Evolutionary conservation across 306 rosid genomes (phyloP).

Genomic region (Calophaca sinica): DNA sequence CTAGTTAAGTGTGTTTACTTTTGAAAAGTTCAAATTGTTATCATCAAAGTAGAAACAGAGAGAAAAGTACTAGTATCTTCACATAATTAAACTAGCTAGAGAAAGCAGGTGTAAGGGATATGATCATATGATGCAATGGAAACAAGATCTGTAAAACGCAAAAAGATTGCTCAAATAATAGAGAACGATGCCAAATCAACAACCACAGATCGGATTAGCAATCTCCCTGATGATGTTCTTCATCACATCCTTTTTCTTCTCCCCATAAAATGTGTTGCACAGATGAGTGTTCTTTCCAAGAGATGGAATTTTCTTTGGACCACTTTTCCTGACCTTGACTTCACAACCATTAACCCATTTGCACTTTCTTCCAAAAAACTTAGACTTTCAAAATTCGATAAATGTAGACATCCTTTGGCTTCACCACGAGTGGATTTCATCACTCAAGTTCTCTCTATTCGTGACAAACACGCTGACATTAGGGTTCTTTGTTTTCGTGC

Average conservation of each 20-base stretch:
- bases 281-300: slow-evolving; percentile 65
- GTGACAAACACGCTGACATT: slow-evolving; percentile 61
- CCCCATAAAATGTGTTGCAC: slow-evolving; percentile 72
- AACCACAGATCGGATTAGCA: slow-evolving; percentile 63
- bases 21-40: slow-evolving; percentile 69
- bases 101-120: neutral
- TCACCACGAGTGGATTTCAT: slow-evolving; percentile 53
- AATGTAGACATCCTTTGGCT: slow-evolving; percentile 5
- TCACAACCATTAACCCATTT: slow-evolving; percentile 56
- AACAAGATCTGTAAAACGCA: slow-evolving; percentile 68
- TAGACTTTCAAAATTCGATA: slow-evolving; percentile 25
- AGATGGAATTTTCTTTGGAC: slow-evolving; percentile 75
- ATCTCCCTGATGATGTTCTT: slow-evolving; percentile 80
- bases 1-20: slow-evolving; percentile 41
- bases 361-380: slow-evolving; percentile 11
- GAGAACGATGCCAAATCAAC: slow-evolving; percentile 10
- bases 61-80: neutral
- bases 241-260: slow-evolving; percentile 67
- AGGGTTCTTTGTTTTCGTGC: slow-evolving; percentile 67
- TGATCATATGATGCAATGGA: slow-evolving; percentile 61
- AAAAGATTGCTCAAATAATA: slow-evolving; percentile 42
- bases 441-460: slow-evolving; percentile 57
- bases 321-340: slow-evolving; percentile 82
- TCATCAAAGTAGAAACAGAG: slow-evolving; percentile 13
- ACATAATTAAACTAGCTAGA: neutral